Conservation (phyloP, 164 flowering plant genomes). For the Umbilicus rupestris region DNA sequence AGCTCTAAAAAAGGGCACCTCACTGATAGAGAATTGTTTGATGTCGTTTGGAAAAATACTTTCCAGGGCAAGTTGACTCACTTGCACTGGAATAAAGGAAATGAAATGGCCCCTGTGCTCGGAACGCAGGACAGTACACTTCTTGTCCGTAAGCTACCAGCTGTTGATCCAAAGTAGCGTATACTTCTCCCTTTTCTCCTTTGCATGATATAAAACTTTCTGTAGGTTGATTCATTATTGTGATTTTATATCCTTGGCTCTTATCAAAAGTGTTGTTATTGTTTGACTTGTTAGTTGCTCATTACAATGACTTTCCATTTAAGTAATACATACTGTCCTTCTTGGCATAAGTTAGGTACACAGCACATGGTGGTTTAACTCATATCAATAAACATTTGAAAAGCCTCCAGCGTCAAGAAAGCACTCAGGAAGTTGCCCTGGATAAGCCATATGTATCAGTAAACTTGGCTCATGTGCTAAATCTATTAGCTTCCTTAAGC, state of each 20-base stretch:
- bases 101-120: conserved; percentile 1
- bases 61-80: conserved; percentile 4
- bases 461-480: too few relatives aligned
- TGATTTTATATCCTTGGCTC: background rate
- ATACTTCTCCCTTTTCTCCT: background rate
- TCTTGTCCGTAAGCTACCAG: conserved; percentile 13
- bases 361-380: too few relatives aligned
- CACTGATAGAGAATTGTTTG: conserved; percentile 1
- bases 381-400: too few relatives aligned
- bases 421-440: too few relatives aligned
- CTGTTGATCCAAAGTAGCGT: conserved; percentile 7
- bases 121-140: conserved; percentile 9
- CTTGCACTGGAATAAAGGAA: conserved; percentile 9
- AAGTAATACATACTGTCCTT: background rate
- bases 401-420: too few relatives aligned
- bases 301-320: background rate
- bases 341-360: background rate
- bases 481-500: too few relatives aligned
- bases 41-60: conserved; percentile 1
- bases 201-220: background rate
- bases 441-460: too few relatives aligned
- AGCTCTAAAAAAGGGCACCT: background rate
- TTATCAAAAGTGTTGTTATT: background rate
- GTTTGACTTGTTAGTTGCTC: background rate
- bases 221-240: background rate